A percentile compares a stretch with the other conserved stretches of the same genome.
Evolutionary conservation across 192 early-diverging fungal genomes (phyloP).

Genomic region (Gamsiella multidivaricata): DNA sequence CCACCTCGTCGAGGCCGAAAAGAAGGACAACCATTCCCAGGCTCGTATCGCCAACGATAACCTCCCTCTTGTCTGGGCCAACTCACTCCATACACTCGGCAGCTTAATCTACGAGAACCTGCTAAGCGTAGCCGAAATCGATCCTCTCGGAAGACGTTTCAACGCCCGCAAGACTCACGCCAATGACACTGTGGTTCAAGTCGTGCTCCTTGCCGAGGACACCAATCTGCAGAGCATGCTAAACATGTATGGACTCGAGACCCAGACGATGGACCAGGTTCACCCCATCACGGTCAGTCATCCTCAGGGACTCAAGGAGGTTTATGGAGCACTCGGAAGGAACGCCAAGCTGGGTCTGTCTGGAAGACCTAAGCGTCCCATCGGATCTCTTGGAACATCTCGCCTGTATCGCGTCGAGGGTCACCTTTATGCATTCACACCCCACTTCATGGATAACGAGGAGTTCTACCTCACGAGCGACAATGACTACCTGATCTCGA

Average conservation of each 20-base stretch:
- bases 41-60: slow-evolving; percentile 85
- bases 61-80: slow-evolving; percentile 89
- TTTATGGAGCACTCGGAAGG: slow-evolving; percentile 75
- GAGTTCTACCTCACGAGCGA: slow-evolving; percentile 90
- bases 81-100: slow-evolving; percentile 83
- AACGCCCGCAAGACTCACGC: slow-evolving; percentile 61
- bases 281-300: slow-evolving; percentile 76
- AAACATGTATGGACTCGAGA: slow-evolving; percentile 81
- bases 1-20: slow-evolving; percentile 78
- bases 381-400: slow-evolving; percentile 83
- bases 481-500: slow-evolving; percentile 83
- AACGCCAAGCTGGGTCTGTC: slow-evolving; percentile 82
- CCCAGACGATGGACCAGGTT: slow-evolving; percentile 79
- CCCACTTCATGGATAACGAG: slow-evolving; percentile 88
- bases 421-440: slow-evolving; percentile 83
- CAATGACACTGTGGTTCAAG: slow-evolving; percentile 76
- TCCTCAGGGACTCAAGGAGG: slow-evolving; percentile 81
- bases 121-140: slow-evolving; percentile 80
- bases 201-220: slow-evolving; percentile 82
- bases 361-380: slow-evolving; percentile 79
- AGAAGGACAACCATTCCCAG: slow-evolving; percentile 73
- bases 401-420: slow-evolving; percentile 87
- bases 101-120: slow-evolving; percentile 81
- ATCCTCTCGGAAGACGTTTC: slow-evolving; percentile 83
- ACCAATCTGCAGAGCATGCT: slow-evolving; percentile 75